Conservation (phyloP, 2,329 filamentous ascomycete genomes). For the Apiospora marii region DNA sequence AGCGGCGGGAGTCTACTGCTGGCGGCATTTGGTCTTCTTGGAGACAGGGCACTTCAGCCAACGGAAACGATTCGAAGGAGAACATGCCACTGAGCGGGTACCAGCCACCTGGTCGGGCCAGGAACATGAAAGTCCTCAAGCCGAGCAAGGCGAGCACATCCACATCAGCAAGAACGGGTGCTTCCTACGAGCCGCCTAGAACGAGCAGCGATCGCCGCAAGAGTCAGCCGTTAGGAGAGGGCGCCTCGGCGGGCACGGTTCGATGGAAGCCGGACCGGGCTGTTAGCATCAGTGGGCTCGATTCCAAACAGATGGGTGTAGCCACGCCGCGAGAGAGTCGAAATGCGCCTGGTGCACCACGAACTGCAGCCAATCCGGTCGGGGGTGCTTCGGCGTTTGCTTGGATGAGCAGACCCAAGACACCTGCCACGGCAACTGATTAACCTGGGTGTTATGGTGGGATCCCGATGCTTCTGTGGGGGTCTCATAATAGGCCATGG, state of each 20-base stretch:
- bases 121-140: conserved; percentile 91
- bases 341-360: conserved; percentile 53
- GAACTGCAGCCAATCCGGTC: conserved; percentile 77
- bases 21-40: conserved; percentile 74
- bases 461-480: not conserved
- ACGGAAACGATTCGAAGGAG: conserved; percentile 62
- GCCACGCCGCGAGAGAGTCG: conserved; percentile 44
- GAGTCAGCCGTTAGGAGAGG: conserved; percentile 51
- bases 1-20: conserved; percentile 46
- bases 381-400: conserved; percentile 94
- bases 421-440: conserved; percentile 16
- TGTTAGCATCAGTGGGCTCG: conserved; percentile 45
- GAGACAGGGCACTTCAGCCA: conserved; percentile 63
- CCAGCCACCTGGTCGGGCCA: conserved; percentile 70
- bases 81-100: conserved; percentile 68
- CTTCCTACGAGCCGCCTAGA: conserved; percentile 62
- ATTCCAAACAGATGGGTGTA: conserved; percentile 38
- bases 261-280: conserved; percentile 65
- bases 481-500: not conserved
- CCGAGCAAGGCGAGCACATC: conserved; percentile 70
- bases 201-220: conserved; percentile 61
- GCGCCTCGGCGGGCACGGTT: conserved; percentile 37
- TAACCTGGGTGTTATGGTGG: conserved; percentile 9
- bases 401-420: conserved; percentile 73
- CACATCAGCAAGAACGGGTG: conserved; percentile 56